Evolutionary conservation across 2,329 filamentous ascomycete genomes (phyloP), one percentile per base, ranked within the genome.

Genomic region (Dothistroma septosporum): DNA sequence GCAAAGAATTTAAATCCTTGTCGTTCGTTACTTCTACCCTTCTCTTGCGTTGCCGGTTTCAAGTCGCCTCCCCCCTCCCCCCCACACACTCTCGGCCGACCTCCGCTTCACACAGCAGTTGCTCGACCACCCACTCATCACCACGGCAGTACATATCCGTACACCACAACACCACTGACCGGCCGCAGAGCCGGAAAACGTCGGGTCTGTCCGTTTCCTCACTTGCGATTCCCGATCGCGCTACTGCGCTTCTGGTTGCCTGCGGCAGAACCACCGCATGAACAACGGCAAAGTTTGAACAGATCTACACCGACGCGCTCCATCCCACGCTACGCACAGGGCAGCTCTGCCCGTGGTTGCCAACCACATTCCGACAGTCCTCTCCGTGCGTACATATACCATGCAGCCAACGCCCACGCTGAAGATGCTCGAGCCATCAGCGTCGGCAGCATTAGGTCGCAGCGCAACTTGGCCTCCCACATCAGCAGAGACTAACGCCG

Each of bases 401-500:
- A 66, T 66, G 64, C 57, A 62, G 46, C 58, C 64, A 46, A 59
- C 61, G 52, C 57, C 59, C 59, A 60, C 41, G 33, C 55, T 59
- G 9, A 53, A 57, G 8, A 46, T 44, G 53, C 55, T 64, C 59
- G 62, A 62, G 49, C 59, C 64, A 52, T 44, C 24, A 19, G n/a
- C 41, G 4, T 19, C 37, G 10, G 56, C 58, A 58, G 50, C 49
- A 52, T 35, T 53, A 35, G 50, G 37, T 14, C 60, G 63, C 57
- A 66, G 61, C 62, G 57, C 58, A 54, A 66, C 64, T 49, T 65
- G 64, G 63, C 64, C 63, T 58, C 63, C 58, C 19, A 65, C 61
- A 46, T 55, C 61, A 55, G 55, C 41, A 19, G 19, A 58, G 35
- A 52, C 55, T 55, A 41, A 31, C 53, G 28, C 41, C 55, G 47